phyloP scores from a whole-genome alignment of 257 asterid genomes.

The Nicotiana obtusifolia region DNA sequence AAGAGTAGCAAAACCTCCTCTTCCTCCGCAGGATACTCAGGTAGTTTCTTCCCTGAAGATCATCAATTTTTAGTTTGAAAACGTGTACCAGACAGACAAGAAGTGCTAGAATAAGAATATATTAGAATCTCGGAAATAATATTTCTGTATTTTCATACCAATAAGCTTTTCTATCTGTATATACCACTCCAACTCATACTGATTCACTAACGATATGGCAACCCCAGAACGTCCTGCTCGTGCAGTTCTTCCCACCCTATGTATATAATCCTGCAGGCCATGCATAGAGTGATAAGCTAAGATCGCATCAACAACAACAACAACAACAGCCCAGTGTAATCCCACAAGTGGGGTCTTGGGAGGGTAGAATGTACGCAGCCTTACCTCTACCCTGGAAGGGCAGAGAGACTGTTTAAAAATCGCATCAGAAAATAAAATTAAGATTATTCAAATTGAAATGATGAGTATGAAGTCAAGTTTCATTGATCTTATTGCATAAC shows the following conservation, averaged over 20 bases:
- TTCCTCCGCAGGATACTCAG: constrained; percentile 58
- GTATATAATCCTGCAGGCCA: constrained; percentile 77
- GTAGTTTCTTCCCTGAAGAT: constrained; percentile 62
- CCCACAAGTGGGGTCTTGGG: too few relatives aligned
- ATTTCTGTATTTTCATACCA: constrained; percentile 32
- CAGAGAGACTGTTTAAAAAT: too few relatives aligned
- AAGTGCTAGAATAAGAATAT: background rate
- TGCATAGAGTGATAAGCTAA: background rate
- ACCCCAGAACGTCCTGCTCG: constrained; percentile 96
- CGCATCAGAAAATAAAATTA: background rate
- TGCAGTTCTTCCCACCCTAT: constrained; percentile 98
- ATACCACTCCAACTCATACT: constrained; percentile 89
- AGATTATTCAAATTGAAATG: background rate
- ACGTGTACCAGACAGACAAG: background rate
- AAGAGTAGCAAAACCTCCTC: constrained; percentile 67
- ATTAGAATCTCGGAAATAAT: background rate
- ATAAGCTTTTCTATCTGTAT: constrained; percentile 75
- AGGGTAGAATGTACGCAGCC: too few relatives aligned
- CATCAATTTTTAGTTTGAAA: background rate
- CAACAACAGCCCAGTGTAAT: too few relatives aligned
- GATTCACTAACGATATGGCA: constrained; percentile 75
- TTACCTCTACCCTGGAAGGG: too few relatives aligned
- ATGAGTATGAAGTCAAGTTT: background rate
- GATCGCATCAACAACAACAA: background rate
- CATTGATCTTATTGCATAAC: background rate